Percentiles rank a stretch among this genome's conserved stretches.
Evolutionary conservation across 2,329 filamentous ascomycete genomes (phyloP).

Genomic region (Exophiala oligosperma): DNA sequence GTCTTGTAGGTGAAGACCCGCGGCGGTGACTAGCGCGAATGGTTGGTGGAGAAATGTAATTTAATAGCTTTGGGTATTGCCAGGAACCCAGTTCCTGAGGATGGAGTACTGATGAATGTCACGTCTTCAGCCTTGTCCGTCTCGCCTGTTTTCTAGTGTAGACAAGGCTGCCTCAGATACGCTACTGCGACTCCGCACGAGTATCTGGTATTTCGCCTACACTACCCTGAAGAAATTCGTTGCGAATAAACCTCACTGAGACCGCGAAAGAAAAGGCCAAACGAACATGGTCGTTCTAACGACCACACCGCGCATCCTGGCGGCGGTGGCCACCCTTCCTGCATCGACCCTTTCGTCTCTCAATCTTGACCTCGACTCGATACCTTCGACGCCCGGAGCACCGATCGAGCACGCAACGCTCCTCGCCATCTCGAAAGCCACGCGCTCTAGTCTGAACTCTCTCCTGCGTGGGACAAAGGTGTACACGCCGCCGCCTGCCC

Average conservation of each 20-base stretch:
- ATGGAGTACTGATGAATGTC: not conserved
- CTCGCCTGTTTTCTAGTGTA: too few relatives aligned
- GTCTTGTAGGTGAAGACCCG: not conserved
- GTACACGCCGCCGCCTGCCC: constrained; percentile 76
- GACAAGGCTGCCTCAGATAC: not conserved
- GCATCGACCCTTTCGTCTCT: constrained; percentile 33
- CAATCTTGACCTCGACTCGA: constrained; percentile 7
- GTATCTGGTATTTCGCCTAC: not conserved
- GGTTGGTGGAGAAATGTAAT: not conserved
- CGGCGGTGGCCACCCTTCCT: constrained; percentile 40
- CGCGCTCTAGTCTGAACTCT: constrained; percentile 59
- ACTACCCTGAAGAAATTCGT: not conserved
- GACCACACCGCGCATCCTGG: constrained; percentile 41
- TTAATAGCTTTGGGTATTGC: not conserved
- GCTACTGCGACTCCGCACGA: not conserved
- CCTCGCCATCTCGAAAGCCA: constrained; percentile 35
- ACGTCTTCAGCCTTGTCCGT: too few relatives aligned
- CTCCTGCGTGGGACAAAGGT: constrained; percentile 71
- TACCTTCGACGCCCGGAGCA: constrained; percentile 29
- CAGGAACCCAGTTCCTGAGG: not conserved
- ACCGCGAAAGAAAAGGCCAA: too few relatives aligned
- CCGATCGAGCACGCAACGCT: constrained; percentile 46
- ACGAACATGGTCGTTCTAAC: constrained; percentile 44
- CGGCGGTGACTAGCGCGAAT: not conserved
- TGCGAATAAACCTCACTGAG: not conserved